Evolutionary conservation across 2,329 filamentous ascomycete species (phyloP).

Genomic region (Diaporthe capsici): DNA sequence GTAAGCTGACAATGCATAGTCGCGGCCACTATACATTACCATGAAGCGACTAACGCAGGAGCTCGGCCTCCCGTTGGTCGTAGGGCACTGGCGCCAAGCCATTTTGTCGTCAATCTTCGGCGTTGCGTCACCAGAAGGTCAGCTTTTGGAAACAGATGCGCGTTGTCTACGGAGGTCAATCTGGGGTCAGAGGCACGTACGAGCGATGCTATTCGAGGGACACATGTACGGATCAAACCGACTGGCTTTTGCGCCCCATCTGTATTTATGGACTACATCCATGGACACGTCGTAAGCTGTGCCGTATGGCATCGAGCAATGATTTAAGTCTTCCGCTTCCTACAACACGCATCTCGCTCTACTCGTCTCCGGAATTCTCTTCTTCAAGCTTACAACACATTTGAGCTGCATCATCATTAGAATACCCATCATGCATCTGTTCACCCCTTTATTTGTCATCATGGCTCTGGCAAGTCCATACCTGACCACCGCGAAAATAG

Average conservation of each 20-base stretch:
- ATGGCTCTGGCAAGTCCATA: neutral
- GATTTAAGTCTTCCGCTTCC: neutral
- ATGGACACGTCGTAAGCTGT: neutral
- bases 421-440: neutral
- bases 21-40: neutral
- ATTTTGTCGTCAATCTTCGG: neutral
- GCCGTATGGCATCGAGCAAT: neutral
- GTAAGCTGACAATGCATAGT: conserved; percentile 35
- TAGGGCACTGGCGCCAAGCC: neutral
- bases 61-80: conserved; percentile 11
- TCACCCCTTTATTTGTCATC: neutral
- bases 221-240: conserved; percentile 12
- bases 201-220: conserved; percentile 9
- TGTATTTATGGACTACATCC: conserved; percentile 10
- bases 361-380: too few relatives aligned
- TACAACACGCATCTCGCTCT: neutral
- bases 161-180: neutral
- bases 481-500: conserved; percentile 43
- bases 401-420: too few relatives aligned
- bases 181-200: neutral
- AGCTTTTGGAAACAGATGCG: conserved; percentile 13
- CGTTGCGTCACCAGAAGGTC: neutral
- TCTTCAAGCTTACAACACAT: neutral
- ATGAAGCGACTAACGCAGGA: conserved; percentile 23
- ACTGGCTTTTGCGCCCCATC: conserved; percentile 9